These are phyloP conservation scores for Chlorella sp. DNA, from an alignment of 139 green algal genomes.

Conservation along the genomic window DNA sequence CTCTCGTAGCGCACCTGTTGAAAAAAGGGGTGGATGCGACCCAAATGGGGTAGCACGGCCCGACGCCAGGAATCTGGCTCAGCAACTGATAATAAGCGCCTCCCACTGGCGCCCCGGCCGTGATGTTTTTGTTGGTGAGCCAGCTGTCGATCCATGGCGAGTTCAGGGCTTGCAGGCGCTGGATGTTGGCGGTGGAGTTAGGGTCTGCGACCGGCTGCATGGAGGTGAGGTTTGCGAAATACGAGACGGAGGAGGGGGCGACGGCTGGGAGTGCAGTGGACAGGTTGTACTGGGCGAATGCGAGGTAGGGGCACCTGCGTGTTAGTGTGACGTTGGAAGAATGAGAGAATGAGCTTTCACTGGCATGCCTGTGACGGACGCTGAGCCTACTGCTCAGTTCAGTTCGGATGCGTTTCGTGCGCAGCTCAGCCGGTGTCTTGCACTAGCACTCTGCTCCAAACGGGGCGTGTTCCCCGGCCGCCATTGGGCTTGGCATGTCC, in stretches of 20 bases:
- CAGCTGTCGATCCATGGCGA: neutral
- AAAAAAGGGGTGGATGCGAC: slow-evolving; percentile 45
- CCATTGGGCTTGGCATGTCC: slow-evolving; percentile 33
- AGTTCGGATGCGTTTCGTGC: too few species aligned
- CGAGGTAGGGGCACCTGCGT: slow-evolving; percentile 61
- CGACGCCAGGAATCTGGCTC: slow-evolving; percentile 45
- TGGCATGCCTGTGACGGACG: too few species aligned
- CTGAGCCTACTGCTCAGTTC: too few species aligned
- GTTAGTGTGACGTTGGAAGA: too few species aligned
- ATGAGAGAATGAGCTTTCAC: too few species aligned
- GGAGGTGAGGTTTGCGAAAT: slow-evolving; percentile 27
- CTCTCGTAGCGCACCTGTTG: slow-evolving; percentile 57
- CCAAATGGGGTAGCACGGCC: slow-evolving; percentile 65
- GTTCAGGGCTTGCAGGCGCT: slow-evolving; percentile 10
- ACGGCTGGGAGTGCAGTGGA: slow-evolving; percentile 33
- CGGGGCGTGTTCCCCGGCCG: neutral
- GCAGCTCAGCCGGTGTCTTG: too few species aligned
- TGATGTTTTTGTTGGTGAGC: slow-evolving; percentile 9
- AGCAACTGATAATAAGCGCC: neutral
- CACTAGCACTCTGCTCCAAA: neutral
- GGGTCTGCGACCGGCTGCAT: neutral
- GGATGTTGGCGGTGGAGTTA: neutral
- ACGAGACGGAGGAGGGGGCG: slow-evolving; percentile 11
- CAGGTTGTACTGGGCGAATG: slow-evolving; percentile 38
- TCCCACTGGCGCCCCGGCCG: neutral